A percentile compares a stretch with the other conserved stretches of the same genome.
phyloP scores from a whole-genome alignment of 108 stramenopile genomes.

The Epithemia pelagica region DNA sequence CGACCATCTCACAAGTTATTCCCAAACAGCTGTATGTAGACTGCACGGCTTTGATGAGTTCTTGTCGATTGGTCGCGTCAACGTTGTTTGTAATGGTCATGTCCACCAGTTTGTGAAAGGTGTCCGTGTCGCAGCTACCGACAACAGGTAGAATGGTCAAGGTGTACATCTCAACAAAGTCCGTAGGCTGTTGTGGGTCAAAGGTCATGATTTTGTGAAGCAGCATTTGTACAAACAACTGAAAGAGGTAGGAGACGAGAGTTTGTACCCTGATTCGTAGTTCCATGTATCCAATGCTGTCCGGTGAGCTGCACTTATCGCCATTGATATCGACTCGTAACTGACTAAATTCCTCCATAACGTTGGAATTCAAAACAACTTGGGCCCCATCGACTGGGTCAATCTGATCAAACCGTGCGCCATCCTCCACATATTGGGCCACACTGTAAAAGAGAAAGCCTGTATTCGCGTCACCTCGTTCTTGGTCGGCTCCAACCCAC shows the following conservation, averaged over 20 bases:
- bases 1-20: conserved; percentile 42
- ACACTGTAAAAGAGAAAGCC: conserved; percentile 67
- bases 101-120: conserved; percentile 22
- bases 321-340: conserved; percentile 24
- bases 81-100: conserved; percentile 20
- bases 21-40: conserved; percentile 37
- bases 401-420: conserved; percentile 40
- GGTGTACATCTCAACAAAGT: conserved; percentile 46
- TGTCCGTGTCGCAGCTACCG: conserved; percentile 32
- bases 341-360: conserved; percentile 31
- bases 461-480: conserved; percentile 25
- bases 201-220: conserved; percentile 44
- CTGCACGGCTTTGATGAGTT: conserved; percentile 29
- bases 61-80: conserved; percentile 2
- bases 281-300: conserved; percentile 24
- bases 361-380: conserved; percentile 42
- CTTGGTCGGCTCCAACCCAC: conserved; percentile 64
- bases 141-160: conserved; percentile 43
- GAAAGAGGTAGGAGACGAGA: conserved; percentile 43
- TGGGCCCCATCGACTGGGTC: conserved; percentile 13
- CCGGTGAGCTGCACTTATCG: conserved; percentile 13
- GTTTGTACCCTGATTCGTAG: conserved; percentile 27
- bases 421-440: conserved; percentile 33
- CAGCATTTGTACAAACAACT: conserved; percentile 69
- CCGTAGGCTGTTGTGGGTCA: conserved; percentile 21